Base-by-base conservation (phyloP, 2,329 filamentous ascomycete species). In the Aspergillus caelatus region DNA sequence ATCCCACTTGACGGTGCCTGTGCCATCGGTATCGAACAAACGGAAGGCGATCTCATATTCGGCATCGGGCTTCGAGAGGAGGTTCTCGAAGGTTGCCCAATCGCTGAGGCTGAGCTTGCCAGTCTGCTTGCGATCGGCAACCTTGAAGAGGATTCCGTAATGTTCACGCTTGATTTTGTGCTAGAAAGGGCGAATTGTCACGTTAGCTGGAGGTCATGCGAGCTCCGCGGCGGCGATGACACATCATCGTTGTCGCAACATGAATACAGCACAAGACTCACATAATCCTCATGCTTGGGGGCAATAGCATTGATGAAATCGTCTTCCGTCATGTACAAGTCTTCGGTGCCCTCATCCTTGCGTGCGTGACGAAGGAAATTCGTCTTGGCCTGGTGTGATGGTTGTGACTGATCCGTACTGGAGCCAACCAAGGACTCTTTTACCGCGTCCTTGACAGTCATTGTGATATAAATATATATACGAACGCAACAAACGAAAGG, bases 21-120 rank as follows among this genome's bases (percentile, higher is more conserved):
- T 91, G 65, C 91, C 88, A 58, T 94, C 89, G 71, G 92, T 86
- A 75, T 98, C 94, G 80, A 99, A 99, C 61, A 99, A 86, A 72
- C 95, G 92, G 82, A 98, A 99, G 19, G 95, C 94, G 72, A 99
- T 97, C 80, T 98, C 94, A 81, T 99, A 99, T 82, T 99, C 95
- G 78, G 95, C 95, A 75, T 98, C 95, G 66, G 95, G 91, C 81
- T 97, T 98, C 70, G 86, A 85, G 63, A 99, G 89, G 67, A 99
- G 87, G 82, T 96, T 96, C 82, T 97, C 92, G 80, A 98, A 99
- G 68, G 91, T 90, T 54, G 87, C 89, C 93, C 94, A 99, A 81
- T 99, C 95, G 64, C 88, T 84, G 60, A 98, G 82, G 71, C 83
- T 91, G 70, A 99, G 84, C 71, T 86, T 89, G 67, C 94, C 94